Evolutionary conservation across 2,329 filamentous ascomycete species (phyloP), one percentile per base, ranked within the genome.

Genomic region (Chaetomium olivaceum): DNA sequence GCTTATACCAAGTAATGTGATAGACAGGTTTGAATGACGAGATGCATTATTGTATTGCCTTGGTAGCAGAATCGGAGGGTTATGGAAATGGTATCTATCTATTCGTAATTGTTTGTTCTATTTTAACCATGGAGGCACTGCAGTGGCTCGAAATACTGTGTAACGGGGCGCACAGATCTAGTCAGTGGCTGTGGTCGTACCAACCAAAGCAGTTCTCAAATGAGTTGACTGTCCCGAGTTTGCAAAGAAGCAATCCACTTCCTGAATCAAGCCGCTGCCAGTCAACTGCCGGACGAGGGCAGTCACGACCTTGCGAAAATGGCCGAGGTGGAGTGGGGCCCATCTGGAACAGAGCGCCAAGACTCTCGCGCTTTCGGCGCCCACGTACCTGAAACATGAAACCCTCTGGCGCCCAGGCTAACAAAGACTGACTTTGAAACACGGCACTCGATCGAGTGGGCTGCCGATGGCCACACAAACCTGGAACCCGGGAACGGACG

Each of bases 381-480:
- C 31, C 23, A 25, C 54, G 29, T 51, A 68, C 66, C 66, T 68
- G 66, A 68, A 68, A 68, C 66, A 68, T 55, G 36, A 62, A 65
- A 63, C 60, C 55, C 23, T n/a, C 58, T 50, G 58, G 54, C 58
- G 58, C 61, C 62, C n/a, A 55, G 48, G 51, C 57, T 7, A 57
- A 59, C 58, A 58, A 56, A 63, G 43, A 64, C 31, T 7, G 12
- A 62, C 36, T 64, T 46, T 68, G 63, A 68, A 68, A 66, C 61
- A 58, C 50, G 61, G 54, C 51, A 62, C 48, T 63, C 19, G 58
- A 61, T 64, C 60, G 55, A 50, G 55, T 23, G 61, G 58, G 51
- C 56, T 62, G 62, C 59, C 59, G 23, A 50, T 59, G 25, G 54
- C 61, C 39, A 43, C 52, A 52, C 33, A 36, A 31, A 31, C 56